Conservation (phyloP, 225 moss, liverwort and hornwort species). For the Pseudoscleropodium purum region DNA sequence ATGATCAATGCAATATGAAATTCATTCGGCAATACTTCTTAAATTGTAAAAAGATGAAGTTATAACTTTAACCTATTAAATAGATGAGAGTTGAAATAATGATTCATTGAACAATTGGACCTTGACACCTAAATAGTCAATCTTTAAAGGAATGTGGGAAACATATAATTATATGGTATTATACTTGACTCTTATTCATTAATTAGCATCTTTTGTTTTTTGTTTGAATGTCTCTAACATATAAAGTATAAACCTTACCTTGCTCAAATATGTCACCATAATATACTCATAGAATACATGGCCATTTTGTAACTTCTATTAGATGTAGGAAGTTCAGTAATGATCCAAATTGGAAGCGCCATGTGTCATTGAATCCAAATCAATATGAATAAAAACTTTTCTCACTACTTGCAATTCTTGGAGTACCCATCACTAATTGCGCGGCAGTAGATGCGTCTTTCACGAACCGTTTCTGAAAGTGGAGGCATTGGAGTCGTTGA, state of each 20-base stretch:
- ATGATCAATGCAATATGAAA: neutral
- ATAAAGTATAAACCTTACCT: neutral
- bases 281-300: neutral
- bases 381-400: neutral
- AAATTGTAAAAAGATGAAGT: neutral
- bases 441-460: neutral
- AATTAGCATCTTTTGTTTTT: neutral
- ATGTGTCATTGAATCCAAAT: neutral
- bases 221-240: neutral
- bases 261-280: neutral
- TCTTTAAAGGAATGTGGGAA: neutral
- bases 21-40: neutral
- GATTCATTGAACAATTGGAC: rapidly evolving
- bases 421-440: neutral
- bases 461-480: neutral
- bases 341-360: rapidly evolving
- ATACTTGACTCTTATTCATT: neutral
- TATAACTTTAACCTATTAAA: neutral
- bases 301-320: neutral
- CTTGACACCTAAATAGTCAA: neutral
- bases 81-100: neutral
- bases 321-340: neutral
- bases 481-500: neutral
- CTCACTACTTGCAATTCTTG: neutral
- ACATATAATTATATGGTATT: neutral